Evolutionary conservation across 352 stramenopile species (phyloP).

Genomic region (Pythium guiyangense): DNA sequence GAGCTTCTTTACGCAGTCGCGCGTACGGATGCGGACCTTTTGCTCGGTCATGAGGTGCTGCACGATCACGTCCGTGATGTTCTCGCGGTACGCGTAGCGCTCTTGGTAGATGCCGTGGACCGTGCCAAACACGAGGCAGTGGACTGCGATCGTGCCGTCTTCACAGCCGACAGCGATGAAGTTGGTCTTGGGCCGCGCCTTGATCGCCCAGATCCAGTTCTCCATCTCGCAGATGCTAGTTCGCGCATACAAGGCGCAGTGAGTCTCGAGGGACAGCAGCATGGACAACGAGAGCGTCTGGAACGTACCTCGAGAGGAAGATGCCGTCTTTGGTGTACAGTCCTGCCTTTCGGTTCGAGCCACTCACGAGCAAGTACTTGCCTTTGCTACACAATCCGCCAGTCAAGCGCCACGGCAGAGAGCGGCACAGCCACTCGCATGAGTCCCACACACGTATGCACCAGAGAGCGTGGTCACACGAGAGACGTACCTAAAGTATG

Average conservation of each 20-base stretch:
- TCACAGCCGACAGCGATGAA: conserved; percentile 85
- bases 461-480: too few species aligned
- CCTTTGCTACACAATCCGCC: conserved; percentile 46
- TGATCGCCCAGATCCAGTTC: conserved; percentile 91
- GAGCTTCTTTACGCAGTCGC: conserved; percentile 94
- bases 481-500: conserved; percentile 71
- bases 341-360: conserved; percentile 83
- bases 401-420: too few species aligned
- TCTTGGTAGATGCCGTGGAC: conserved; percentile 93
- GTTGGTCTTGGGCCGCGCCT: conserved; percentile 79
- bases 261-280: not conserved
- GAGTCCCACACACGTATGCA: not conserved
- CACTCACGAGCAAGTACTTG: conserved; percentile 89
- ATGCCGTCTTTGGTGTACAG: conserved; percentile 89
- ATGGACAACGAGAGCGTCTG: too few species aligned
- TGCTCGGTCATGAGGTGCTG: conserved; percentile 94
- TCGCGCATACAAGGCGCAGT: not conserved
- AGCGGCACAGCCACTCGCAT: not conserved
- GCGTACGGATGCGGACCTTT: conserved; percentile 93
- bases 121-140: conserved; percentile 89
- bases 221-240: conserved; percentile 76
- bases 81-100: conserved; percentile 91
- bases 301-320: conserved; percentile 52
- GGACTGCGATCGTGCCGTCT: conserved; percentile 77
- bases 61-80: conserved; percentile 95